A percentile compares a stretch with the other conserved stretches of the same genome.
Conservation (phyloP, 306 rosid species). For the Sicyos edulis region DNA sequence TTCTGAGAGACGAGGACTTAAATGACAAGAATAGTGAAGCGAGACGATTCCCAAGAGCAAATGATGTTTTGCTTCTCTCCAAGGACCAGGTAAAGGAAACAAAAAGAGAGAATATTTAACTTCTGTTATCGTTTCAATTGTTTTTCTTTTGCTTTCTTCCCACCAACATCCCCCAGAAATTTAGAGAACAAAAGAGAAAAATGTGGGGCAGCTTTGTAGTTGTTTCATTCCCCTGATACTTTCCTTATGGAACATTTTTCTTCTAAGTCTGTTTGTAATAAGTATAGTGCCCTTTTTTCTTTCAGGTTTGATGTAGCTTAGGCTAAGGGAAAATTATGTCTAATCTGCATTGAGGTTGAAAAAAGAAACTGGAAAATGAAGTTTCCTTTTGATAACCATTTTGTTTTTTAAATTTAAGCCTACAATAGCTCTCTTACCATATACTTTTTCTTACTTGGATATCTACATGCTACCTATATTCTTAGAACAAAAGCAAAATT, state of each 20-base stretch:
- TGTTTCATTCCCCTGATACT: background rate
- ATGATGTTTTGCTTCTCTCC: slow-evolving; percentile 77
- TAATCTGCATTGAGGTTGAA: background rate
- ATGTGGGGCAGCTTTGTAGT: background rate
- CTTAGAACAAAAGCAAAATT: too few relatives aligned
- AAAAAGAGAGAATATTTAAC: background rate
- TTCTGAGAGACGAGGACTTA: slow-evolving; percentile 30
- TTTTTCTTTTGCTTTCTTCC: background rate
- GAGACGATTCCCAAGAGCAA: slow-evolving; percentile 49
- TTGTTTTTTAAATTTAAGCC: too few relatives aligned
- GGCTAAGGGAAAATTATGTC: background rate
- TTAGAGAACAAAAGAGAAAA: background rate
- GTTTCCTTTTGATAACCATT: too few relatives aligned
- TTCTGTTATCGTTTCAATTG: background rate
- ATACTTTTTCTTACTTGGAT: too few relatives aligned
- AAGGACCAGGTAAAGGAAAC: slow-evolving; percentile 52
- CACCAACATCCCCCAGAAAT: background rate
- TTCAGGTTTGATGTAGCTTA: background rate
- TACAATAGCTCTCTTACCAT: too few relatives aligned
- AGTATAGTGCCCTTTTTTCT: background rate
- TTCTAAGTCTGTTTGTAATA: background rate
- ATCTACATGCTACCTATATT: too few relatives aligned
- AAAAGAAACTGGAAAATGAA: background rate
- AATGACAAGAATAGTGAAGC: slow-evolving; percentile 19
- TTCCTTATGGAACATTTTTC: slow-evolving; percentile 4